Conservation (phyloP, 805 yeast species). For the Limtongozyma cylindracea region DNA sequence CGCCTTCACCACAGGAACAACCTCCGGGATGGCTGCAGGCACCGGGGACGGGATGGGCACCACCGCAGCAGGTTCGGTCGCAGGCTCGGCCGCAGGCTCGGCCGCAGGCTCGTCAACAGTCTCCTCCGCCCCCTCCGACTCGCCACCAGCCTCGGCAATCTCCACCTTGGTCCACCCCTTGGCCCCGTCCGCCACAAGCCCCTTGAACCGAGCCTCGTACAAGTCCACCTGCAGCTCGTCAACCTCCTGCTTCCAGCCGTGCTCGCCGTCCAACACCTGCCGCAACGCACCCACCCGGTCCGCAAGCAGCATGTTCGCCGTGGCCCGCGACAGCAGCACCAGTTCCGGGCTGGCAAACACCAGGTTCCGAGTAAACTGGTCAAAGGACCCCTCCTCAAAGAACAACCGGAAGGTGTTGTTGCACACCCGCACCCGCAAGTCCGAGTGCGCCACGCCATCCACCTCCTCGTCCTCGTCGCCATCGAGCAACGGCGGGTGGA, state of each 20-base stretch:
- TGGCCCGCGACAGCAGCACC: slow-evolving; percentile 8
- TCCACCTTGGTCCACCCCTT: slow-evolving; percentile 4
- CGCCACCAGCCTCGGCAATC: not conserved
- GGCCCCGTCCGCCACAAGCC: slow-evolving; percentile 15
- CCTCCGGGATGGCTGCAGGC: too few species aligned
- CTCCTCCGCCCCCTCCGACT: slow-evolving; percentile 3
- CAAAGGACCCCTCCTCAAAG: slow-evolving; percentile 59
- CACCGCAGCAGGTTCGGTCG: too few species aligned
- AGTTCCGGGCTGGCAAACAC: slow-evolving; percentile 14
- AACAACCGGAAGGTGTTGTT: slow-evolving; percentile 56
- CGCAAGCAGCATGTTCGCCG: slow-evolving; percentile 15
- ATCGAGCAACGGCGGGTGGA: slow-evolving; percentile 32
- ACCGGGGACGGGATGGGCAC: too few species aligned
- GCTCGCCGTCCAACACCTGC: slow-evolving; percentile 14
- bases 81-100: slow-evolving; percentile 1
- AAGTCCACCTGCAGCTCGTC: too few species aligned
- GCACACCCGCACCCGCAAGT: slow-evolving; percentile 55
- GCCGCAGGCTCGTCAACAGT: slow-evolving; percentile 1
- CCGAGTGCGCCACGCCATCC: slow-evolving; percentile 43
- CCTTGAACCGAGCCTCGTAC: too few species aligned
- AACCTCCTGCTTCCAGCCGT: slow-evolving; percentile 7
- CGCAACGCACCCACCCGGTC: slow-evolving; percentile 31
- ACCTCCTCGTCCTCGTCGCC: slow-evolving; percentile 26
- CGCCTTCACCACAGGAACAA: slow-evolving; percentile 1
- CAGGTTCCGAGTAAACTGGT: slow-evolving; percentile 45